Conservation (phyloP, 768 basidiomycete species). For the Suillus subluteus region DNA sequence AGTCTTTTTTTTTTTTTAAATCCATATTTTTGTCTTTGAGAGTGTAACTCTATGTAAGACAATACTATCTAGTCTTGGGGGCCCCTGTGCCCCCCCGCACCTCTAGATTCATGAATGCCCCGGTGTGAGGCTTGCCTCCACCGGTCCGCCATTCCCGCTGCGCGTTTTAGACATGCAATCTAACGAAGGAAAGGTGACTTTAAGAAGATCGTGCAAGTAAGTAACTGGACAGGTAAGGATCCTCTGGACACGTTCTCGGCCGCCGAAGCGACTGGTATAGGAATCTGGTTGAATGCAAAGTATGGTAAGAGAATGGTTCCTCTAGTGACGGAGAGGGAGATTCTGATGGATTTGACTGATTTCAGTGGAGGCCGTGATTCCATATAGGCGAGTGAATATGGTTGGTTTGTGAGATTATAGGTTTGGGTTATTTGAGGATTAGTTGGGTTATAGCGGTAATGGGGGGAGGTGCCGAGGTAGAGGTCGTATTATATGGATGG, state of each 20-base stretch:
- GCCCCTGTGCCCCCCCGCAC: background rate
- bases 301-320: too few relatives aligned
- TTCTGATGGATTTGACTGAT: background rate
- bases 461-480: too few relatives aligned
- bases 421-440: background rate
- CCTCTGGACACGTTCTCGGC: background rate
- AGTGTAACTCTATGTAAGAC: background rate
- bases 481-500: too few relatives aligned
- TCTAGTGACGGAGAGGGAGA: background rate
- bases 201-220: background rate
- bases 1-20: background rate
- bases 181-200: background rate
- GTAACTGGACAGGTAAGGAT: background rate
- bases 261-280: background rate
- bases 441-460: too few relatives aligned
- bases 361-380: background rate
- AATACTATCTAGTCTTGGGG: background rate
- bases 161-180: background rate
- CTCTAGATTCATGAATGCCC: conserved; percentile 1
- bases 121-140: background rate
- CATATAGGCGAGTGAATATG: background rate
- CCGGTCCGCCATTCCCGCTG: background rate
- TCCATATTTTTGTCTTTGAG: background rate
- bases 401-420: background rate
- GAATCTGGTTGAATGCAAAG: background rate